phyloP scores from a whole-genome alignment of 75 land plant species.

The Pinus tabuliformis region DNA sequence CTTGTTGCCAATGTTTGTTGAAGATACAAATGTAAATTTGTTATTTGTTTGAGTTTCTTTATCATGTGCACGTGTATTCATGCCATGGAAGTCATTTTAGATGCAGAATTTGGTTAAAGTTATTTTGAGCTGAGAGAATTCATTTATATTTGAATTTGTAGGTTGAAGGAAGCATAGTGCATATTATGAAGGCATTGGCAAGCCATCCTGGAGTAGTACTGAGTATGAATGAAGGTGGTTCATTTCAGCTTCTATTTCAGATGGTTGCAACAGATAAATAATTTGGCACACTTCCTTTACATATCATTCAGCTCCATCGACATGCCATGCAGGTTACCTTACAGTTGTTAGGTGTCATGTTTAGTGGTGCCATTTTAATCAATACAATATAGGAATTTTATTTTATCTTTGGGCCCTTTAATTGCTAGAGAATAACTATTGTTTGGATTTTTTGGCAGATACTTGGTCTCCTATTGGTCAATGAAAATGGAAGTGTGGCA shows the following conservation, averaged over 20 bases:
- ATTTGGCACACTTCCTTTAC: constrained; percentile 57
- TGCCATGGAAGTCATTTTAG: too few relatives aligned
- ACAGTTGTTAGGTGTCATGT: neutral
- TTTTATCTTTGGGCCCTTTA: neutral
- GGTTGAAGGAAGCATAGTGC: constrained; percentile 94
- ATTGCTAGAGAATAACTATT: neutral
- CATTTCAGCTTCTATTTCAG: constrained; percentile 81
- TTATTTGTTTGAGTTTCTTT: too few relatives aligned
- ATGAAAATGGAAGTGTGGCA: constrained; percentile 94
- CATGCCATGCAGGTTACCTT: constrained; percentile 91
- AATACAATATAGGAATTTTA: neutral
- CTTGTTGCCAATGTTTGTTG: too few relatives aligned
- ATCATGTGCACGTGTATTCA: too few relatives aligned
- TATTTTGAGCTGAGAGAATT: too few relatives aligned
- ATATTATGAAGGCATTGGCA: constrained; percentile 95
- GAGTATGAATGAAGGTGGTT: constrained; percentile 90
- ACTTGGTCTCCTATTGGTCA: constrained; percentile 81
- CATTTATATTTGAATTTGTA: constrained; percentile 16
- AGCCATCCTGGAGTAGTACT: constrained; percentile 88
- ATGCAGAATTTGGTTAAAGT: too few relatives aligned
- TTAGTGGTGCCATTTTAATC: neutral
- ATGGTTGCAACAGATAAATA: constrained; percentile 76
- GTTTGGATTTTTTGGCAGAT: constrained; percentile 10
- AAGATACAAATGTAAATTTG: too few relatives aligned
- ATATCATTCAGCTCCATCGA: too few relatives aligned